Conservation (phyloP, 2,329 filamentous ascomycete genomes). For the Geosmithia morbida region DNA sequence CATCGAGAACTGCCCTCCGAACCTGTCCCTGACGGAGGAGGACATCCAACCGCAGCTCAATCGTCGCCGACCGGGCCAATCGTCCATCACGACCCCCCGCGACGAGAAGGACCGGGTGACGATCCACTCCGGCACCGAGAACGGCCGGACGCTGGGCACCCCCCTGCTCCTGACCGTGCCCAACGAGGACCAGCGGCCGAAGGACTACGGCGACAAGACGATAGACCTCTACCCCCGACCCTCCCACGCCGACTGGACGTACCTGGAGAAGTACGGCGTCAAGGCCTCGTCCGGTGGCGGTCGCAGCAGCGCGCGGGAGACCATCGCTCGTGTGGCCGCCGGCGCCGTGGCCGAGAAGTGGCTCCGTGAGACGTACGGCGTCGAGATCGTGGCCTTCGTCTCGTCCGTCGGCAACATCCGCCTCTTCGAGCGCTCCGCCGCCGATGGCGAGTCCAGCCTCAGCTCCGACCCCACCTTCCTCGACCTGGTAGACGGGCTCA, state of each 20-base stretch:
- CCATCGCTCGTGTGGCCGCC: conserved; percentile 82
- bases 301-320: conserved; percentile 84
- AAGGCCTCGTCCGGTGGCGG: conserved; percentile 86
- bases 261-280: conserved; percentile 91
- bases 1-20: conserved; percentile 82
- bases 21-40: conserved; percentile 68
- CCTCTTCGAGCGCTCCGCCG: conserved; percentile 11
- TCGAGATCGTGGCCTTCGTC: conserved; percentile 87
- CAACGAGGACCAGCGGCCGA: conserved; percentile 86
- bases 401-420: conserved; percentile 58
- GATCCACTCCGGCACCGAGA: conserved; percentile 87
- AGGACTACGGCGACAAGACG: conserved; percentile 79
- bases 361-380: conserved; percentile 61
- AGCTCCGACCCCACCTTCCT: conserved; percentile 71
- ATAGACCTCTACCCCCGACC: conserved; percentile 89
- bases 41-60: conserved; percentile 95
- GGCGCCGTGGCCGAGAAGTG: conserved; percentile 92
- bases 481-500: conserved; percentile 55
- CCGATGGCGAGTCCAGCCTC: conserved; percentile 20
- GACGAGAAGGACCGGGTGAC: conserved; percentile 85
- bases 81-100: conserved; percentile 76
- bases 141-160: conserved; percentile 79
- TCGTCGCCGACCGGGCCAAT: conserved; percentile 78
- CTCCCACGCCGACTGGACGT: conserved; percentile 92
- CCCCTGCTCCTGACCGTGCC: conserved; percentile 77